phyloP scores from a whole-genome alignment of 148 eudicot species.

The Bassia scoparia region DNA sequence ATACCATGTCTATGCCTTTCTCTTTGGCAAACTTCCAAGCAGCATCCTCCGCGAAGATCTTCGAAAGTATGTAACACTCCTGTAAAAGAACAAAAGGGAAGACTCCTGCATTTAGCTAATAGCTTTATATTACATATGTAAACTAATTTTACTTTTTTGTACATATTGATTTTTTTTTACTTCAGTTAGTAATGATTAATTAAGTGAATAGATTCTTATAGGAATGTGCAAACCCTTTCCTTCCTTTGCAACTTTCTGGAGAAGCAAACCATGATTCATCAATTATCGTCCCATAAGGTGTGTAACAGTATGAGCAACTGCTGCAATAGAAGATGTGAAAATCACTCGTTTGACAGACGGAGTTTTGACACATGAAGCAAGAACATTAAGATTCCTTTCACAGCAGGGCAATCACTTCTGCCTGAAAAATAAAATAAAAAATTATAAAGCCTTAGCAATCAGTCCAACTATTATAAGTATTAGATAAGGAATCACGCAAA shows the following conservation, averaged over 20 bases:
- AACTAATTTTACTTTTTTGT: no score
- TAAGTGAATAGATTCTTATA: no score
- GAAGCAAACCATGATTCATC: conserved; percentile 49
- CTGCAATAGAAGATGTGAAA: conserved; percentile 42
- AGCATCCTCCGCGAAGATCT: conserved; percentile 43
- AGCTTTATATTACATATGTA: no score
- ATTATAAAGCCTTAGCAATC: no score
- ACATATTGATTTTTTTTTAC: no score
- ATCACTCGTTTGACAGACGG: conserved; percentile 42
- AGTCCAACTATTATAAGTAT: no score
- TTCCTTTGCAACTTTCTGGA: conserved; percentile 15
- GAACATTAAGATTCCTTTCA: conserved; percentile 55
- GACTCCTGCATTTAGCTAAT: background rate
- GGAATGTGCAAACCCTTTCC: conserved; percentile 14
- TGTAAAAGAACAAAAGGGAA: background rate
- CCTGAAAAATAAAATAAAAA: conserved; percentile 23
- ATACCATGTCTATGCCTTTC: conserved; percentile 36
- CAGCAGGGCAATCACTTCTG: conserved; percentile 49
- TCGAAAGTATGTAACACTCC: conserved; percentile 39
- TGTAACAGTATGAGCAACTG: conserved; percentile 20
- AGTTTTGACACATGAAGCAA: conserved; percentile 39
- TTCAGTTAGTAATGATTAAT: no score
- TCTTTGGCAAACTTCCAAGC: conserved; percentile 47
- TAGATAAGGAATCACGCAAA: no score
- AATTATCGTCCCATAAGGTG: conserved; percentile 27